Conservation (phyloP, 1,284 basidiomycete species). For the Malassezia brasiliensis region DNA sequence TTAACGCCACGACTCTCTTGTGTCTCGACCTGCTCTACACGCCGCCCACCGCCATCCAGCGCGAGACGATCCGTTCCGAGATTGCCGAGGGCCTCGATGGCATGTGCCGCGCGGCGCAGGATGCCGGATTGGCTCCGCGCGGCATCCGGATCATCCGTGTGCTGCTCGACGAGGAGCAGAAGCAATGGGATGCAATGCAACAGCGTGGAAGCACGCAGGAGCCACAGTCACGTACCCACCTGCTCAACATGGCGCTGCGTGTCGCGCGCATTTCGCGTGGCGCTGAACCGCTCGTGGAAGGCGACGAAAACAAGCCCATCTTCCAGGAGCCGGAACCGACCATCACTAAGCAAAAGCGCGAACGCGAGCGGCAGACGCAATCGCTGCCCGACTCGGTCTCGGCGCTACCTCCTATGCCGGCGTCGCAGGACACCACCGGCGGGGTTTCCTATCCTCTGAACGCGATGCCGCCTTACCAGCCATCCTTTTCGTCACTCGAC, state of each 20-base stretch:
- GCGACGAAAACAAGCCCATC: neutral
- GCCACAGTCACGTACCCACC: neutral
- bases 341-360: too few species aligned
- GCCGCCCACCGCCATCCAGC: conserved; percentile 21
- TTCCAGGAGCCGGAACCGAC: too few species aligned
- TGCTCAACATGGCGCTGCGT: conserved; percentile 3
- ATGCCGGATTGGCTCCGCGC: conserved; percentile 24
- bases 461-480: neutral
- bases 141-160: conserved; percentile 41
- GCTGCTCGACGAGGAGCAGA: conserved; percentile 40
- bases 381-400: too few species aligned
- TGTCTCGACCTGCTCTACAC: conserved; percentile 40
- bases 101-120: conserved; percentile 27
- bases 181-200: conserved; percentile 20
- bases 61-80: conserved; percentile 33
- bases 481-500: neutral
- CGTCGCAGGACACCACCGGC: neutral
- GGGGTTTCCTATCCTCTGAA: neutral
- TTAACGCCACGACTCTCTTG: conserved; percentile 40
- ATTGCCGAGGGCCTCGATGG: conserved; percentile 37
- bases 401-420: neutral
- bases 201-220: neutral
- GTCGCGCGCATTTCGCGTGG: conserved; percentile 1
- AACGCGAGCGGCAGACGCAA: too few species aligned
- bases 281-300: neutral